phyloP scores from a whole-genome alignment of 2,329 filamentous ascomycete genomes.

The Ascochyta pisi region DNA sequence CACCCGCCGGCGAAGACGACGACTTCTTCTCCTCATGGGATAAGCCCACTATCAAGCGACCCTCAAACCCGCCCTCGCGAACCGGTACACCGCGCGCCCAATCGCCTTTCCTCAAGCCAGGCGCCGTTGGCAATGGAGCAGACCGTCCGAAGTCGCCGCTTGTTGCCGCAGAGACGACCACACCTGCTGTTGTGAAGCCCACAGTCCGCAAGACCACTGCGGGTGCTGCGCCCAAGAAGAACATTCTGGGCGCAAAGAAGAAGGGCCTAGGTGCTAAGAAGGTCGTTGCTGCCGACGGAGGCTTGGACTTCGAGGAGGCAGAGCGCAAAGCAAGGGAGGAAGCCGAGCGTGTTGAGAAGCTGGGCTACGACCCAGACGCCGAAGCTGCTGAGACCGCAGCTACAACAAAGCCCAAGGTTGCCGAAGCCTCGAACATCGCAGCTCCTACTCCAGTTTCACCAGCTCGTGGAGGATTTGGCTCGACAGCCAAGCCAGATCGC shows the following conservation, averaged over 20 bases:
- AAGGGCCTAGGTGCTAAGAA: slow-evolving; percentile 71
- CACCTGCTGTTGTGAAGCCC: slow-evolving; percentile 67
- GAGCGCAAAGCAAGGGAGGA: slow-evolving; percentile 98
- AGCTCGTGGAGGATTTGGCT: slow-evolving; percentile 65
- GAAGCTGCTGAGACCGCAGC: slow-evolving; percentile 60
- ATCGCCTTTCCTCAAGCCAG: slow-evolving; percentile 87
- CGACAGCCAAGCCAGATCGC: slow-evolving; percentile 61
- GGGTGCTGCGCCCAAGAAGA: slow-evolving; percentile 75
- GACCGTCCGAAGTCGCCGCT: slow-evolving; percentile 86
- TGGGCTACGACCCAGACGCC: slow-evolving; percentile 93
- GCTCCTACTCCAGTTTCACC: slow-evolving; percentile 79
- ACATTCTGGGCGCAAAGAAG: slow-evolving; percentile 81
- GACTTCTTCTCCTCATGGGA: slow-evolving; percentile 99
- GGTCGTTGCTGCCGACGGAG: slow-evolving; percentile 70
- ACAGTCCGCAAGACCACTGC: slow-evolving; percentile 77
- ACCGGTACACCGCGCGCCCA: slow-evolving; percentile 82
- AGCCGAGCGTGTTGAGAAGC: slow-evolving; percentile 91
- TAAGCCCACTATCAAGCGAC: slow-evolving; percentile 94
- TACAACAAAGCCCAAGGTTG: slow-evolving; percentile 49
- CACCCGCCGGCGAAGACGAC: slow-evolving; percentile 84
- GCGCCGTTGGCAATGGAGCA: slow-evolving; percentile 65
- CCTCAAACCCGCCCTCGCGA: slow-evolving; percentile 90
- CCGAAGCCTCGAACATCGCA: slow-evolving; percentile 67
- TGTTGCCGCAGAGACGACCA: slow-evolving; percentile 56
- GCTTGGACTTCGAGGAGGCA: slow-evolving; percentile 91